Evolutionary conservation across 2,329 filamentous ascomycete species (phyloP), one percentile per base, ranked within the genome.

Genomic region (Zalaria sp.): DNA sequence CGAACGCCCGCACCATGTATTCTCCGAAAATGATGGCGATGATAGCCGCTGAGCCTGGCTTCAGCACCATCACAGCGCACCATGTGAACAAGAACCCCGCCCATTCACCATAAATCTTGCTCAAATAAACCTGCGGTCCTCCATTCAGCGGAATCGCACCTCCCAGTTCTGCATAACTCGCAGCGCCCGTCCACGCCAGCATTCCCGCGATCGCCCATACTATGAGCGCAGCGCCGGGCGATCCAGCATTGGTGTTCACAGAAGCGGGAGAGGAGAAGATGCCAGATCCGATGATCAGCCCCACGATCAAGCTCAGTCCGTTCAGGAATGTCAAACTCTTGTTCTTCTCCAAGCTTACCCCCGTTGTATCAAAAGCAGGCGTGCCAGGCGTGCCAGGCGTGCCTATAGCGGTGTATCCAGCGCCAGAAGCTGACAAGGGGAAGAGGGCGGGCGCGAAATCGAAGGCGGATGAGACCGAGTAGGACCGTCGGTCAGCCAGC

Each of bases 1-100:
- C 81, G 35, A 83, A 73, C 9, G 87, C 88, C 37, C 87, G 75
- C 41, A 95, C 85, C n/a, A 94, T 68, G 57, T 98, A 98, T 63
- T 98, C 91, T 35, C 91, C 91, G 69, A 96, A 95, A 55, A 98
- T 95, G 51, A 98, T 95, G 49, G 89, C 75, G 49, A 98, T 86
- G 57, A 98, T 98, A 47, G 91, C 91, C 6, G 87, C 81, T 34
- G 84, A 83, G 2, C 91, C 91, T 0, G 91, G 91, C 64, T 95
- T 96, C 47, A 98, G 68, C 8, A 98, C 91, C 46, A 91, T 74
- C 10, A 96, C 86, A 1, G 91, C 88, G 40, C 85, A 87, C 91
- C 91, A 98, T 2, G 88, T 93, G 61, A 95, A 98, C 29, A 96
- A 68, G 57, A 98, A 98, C 0, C 91, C 91, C 1, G 79, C 77